Evolutionary conservation across 495 filamentous ascomycete species (phyloP), one percentile per base, ranked within the genome.

Genomic region (Xanthoparmelia taractica): DNA sequence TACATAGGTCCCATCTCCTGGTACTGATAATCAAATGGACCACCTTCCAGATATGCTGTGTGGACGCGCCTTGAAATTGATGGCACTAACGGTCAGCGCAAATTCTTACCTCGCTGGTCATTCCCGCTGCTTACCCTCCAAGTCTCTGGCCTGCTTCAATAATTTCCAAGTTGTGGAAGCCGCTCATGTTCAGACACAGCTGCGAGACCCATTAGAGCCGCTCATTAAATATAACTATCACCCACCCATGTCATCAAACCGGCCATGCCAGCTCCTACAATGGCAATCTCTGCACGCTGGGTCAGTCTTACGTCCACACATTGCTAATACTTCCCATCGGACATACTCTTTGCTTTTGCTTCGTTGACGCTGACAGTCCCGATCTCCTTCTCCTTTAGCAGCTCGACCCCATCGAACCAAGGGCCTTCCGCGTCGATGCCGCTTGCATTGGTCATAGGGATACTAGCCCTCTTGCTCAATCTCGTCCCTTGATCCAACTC

Each of bases 1-100:
- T n/a, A n/a, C 87, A 89, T 88, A 0, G 86, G 85, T 0, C 87
- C 87, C 87, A 90, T 89, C 68, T 90, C 87, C 45, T 89, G 85
- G 62, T 89, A 90, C 50, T 85, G 83, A 63, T 88, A 88, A 20
- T 90, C 76, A 31, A 84, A 81, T 0, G 85, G 84, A 0, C 79
- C 78, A 33, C 82, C 78, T 33, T 76, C 79, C 23, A 48, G 23
- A 48, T 25, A 48, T 25, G 45, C 45, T 25, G 45, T 25, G 23
- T 48, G 45, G 23, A 48, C 45, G n/a, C 45, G 45, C 5, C 45
- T 48, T 48, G 43, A 48, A n/a, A 25, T 23, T 23, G 45, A 48
- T 10, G 23, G 45, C 25, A 25, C 23, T 25, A 48, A 48, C n/a
- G 45, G 45, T 25, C 45, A 48, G 45, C 45, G 23, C 23, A 27